phyloP scores from a whole-genome alignment of 164 flowering plant genomes.

The Berberis thunbergii region DNA sequence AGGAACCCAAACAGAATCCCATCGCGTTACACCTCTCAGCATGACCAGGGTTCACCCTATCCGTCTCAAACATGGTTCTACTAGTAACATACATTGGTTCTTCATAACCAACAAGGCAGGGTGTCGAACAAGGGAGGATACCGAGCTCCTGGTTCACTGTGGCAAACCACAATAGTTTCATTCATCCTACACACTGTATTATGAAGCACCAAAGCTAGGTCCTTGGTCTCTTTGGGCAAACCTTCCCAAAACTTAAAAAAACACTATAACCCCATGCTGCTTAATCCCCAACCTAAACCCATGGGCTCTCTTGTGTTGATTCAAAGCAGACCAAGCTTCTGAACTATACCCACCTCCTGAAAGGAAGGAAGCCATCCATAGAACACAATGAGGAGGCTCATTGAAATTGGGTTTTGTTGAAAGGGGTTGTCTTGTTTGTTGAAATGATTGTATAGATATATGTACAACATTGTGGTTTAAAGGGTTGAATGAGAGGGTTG shows the following conservation, averaged over 20 bases:
- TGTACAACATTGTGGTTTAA: slow-evolving; percentile 19
- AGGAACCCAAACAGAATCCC: slow-evolving; percentile 77
- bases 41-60: slow-evolving; percentile 45
- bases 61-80: slow-evolving; percentile 84
- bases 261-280: slow-evolving; percentile 59
- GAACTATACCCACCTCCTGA: slow-evolving; percentile 87
- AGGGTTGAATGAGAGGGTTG: slow-evolving; percentile 7
- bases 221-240: slow-evolving; percentile 30
- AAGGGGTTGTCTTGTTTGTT: slow-evolving; percentile 9
- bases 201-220: slow-evolving; percentile 43
- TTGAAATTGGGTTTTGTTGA: slow-evolving; percentile 10
- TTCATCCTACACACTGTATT: slow-evolving; percentile 34
- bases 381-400: slow-evolving; percentile 29
- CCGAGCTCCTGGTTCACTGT: slow-evolving; percentile 92
- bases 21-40: slow-evolving; percentile 53
- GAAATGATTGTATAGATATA: slow-evolving; percentile 12
- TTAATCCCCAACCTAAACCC: slow-evolving; percentile 42
- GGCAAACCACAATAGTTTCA: slow-evolving; percentile 63
- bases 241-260: slow-evolving; percentile 62
- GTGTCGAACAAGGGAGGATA: slow-evolving; percentile 67
- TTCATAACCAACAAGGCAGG: slow-evolving; percentile 45
- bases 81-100: slow-evolving; percentile 44
- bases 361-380: slow-evolving; percentile 88
- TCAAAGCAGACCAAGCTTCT: slow-evolving; percentile 75
- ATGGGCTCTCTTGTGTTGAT: slow-evolving; percentile 18